Percentiles rank a stretch among this genome's conserved stretches.
phyloP scores from a whole-genome alignment of 352 stramenopile species.

The Plasmopara halstedii region DNA sequence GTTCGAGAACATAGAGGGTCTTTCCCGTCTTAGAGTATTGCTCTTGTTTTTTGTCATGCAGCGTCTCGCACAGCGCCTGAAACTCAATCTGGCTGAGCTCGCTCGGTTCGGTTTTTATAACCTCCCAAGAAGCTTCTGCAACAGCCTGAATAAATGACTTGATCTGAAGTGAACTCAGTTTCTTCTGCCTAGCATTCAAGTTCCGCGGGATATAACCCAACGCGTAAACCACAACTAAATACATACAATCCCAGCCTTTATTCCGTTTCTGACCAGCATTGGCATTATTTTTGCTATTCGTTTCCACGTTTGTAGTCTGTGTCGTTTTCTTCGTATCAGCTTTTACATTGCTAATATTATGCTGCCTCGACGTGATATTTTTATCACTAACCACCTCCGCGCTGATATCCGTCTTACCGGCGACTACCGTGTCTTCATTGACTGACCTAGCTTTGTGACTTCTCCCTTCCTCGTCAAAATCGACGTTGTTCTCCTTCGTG shows the following conservation, averaged over 20 bases:
- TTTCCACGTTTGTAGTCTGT: conserved; percentile 1
- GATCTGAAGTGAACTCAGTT: conserved; percentile 74
- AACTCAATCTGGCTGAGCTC: conserved; percentile 61
- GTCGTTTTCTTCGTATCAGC: background rate
- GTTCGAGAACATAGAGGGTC: conserved; percentile 58
- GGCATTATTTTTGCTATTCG: conserved; percentile 2
- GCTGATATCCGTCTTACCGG: background rate
- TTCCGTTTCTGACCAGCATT: conserved; percentile 4
- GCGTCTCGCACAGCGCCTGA: conserved; percentile 63
- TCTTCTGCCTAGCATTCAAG: conserved; percentile 35
- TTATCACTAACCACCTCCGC: conserved; percentile 1
- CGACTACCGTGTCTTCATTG: background rate
- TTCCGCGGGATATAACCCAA: conserved; percentile 56
- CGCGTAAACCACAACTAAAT: conserved; percentile 59
- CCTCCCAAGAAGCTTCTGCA: conserved; percentile 58
- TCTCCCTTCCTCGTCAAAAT: conserved; percentile 11
- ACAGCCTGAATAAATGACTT: conserved; percentile 81
- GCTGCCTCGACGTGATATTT: too few species aligned
- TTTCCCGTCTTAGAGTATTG: conserved; percentile 27
- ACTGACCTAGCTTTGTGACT: conserved; percentile 7
- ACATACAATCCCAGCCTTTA: conserved; percentile 49
- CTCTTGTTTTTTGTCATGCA: conserved; percentile 27
- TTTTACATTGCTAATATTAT: conserved; percentile 1
- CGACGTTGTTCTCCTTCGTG: conserved; percentile 5
- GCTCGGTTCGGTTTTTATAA: conserved; percentile 35